These are phyloP conservation scores for Ogataea hybrid DNA, from an alignment of 1,139 yeast species.

Conservation along the genomic window DNA sequence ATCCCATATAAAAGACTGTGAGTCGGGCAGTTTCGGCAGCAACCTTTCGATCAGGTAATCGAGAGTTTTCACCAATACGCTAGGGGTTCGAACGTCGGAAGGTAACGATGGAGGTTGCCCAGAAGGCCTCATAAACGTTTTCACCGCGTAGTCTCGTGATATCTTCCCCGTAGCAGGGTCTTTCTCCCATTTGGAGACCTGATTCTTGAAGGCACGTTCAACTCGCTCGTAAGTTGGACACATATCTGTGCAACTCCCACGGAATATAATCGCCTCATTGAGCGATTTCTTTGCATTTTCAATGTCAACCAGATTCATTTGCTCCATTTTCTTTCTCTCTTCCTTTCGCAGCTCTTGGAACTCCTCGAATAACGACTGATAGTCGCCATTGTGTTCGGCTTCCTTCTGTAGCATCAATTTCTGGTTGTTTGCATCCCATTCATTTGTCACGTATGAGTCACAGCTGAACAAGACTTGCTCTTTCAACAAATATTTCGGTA, in stretches of 20 bases:
- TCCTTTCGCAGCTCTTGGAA: conserved; percentile 71
- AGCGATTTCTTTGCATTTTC: conserved; percentile 81
- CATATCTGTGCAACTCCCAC: conserved; percentile 91
- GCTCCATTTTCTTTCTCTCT: conserved; percentile 82
- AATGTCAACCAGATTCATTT: conserved; percentile 79
- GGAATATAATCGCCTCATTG: conserved; percentile 81
- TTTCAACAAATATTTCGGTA: conserved; percentile 31
- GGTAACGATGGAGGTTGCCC: conserved; percentile 99
- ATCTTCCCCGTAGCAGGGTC: conserved; percentile 65
- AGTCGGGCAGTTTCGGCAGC: conserved; percentile 68
- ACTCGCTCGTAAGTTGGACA: conserved; percentile 94
- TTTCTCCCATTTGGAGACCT: conserved; percentile 76
- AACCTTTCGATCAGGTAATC: conserved; percentile 66
- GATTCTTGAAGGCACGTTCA: conserved; percentile 83
- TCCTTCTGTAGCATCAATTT: conserved; percentile 44
- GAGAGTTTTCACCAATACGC: conserved; percentile 60
- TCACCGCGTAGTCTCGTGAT: conserved; percentile 65
- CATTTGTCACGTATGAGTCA: conserved; percentile 34
- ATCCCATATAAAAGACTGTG: conserved; percentile 95
- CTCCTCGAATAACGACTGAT: conserved; percentile 51
- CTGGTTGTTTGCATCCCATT: conserved; percentile 62
- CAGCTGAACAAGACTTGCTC: conserved; percentile 31
- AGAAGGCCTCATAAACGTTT: conserved; percentile 96
- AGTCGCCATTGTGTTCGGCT: conserved; percentile 36
- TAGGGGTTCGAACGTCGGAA: conserved; percentile 95